Percentiles rank a stretch among this genome's conserved stretches.
These are phyloP conservation scores for Aspergillus vadensis DNA, from an alignment of 2,329 filamentous ascomycete species.

Conservation along the genomic window DNA sequence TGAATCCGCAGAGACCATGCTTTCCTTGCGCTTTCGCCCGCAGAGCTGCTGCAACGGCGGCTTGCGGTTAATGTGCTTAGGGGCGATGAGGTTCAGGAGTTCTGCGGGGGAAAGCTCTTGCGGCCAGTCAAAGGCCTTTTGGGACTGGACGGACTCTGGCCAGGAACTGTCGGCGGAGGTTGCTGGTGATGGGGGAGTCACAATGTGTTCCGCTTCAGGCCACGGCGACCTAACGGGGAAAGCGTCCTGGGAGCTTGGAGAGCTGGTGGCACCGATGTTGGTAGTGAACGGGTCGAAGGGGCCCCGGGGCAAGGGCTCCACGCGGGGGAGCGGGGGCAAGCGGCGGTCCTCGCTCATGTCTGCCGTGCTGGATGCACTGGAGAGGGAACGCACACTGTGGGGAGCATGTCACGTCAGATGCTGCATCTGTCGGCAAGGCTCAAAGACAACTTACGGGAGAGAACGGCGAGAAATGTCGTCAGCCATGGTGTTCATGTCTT, in stretches of 20 bases:
- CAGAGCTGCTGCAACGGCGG: constrained; percentile 43
- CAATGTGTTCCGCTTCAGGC: constrained; percentile 31
- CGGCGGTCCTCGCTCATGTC: constrained; percentile 39
- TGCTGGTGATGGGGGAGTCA: constrained; percentile 41
- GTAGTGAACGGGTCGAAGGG: constrained; percentile 41
- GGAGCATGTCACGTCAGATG: constrained; percentile 14
- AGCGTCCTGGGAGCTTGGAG: constrained; percentile 36
- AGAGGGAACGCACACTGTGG: constrained; percentile 29
- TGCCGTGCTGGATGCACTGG: constrained; percentile 22
- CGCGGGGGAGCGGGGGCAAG: constrained; percentile 40
- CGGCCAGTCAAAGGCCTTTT: constrained; percentile 38
- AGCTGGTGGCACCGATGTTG: constrained; percentile 33
- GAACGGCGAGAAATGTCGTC: constrained; percentile 35
- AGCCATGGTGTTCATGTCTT: constrained; percentile 34
- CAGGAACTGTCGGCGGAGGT: constrained; percentile 42
- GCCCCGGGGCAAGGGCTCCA: constrained; percentile 41
- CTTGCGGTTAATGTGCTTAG: constrained; percentile 42
- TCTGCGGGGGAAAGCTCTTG: constrained; percentile 36
- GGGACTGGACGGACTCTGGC: constrained; percentile 35
- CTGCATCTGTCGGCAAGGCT: neutral
- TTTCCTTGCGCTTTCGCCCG: constrained; percentile 43
- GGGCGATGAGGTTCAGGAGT: constrained; percentile 39
- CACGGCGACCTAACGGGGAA: constrained; percentile 39
- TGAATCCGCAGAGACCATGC: constrained; percentile 31
- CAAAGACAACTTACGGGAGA: constrained; percentile 36